Evolutionary conservation across 495 filamentous ascomycete species (phyloP), one percentile per base, ranked within the genome.

Genomic region (Tuber brumale): DNA sequence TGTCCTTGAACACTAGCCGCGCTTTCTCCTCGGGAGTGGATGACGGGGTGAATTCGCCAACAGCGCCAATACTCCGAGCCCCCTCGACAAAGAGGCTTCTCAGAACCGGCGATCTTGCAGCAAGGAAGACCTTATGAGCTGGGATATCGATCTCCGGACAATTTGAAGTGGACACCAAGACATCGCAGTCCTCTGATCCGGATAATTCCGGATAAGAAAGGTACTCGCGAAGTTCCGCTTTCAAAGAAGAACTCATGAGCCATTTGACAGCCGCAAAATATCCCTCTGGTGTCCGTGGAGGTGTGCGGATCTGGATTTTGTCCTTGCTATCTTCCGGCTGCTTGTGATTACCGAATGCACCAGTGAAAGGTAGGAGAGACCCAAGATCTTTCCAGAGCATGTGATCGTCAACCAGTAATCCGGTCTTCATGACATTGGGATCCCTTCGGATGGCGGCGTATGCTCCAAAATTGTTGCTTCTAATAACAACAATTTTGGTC

Each of bases 381-480:
- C 88, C 85, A 12, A 97, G 73, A 81, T 97, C 93, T 69, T 90
- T 86, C 93, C 92, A 93, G 27, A 98, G 84, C 7, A 85, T 88
- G 51, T 87, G 89, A 23, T 86, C 85, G 43, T 89, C 87, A 70
- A 97, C 86, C 10, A 84, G 83, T 43, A 97, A 86, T 71, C 95
- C 91, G 48, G 91, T 90, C 77, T 88, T 89, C 75, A 93, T 92
- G 27, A 98, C 88, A 81, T 95, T 90, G 76, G 90, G 93, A 74
- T 98, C 95, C 77, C 90, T 91, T 35, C 95, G 92, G 48, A 96
- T 88, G 5, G 93, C 95, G 31, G 94, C 92, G 86, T 92, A 98
- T 10, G 93, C 92, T 6, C 95, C 95, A 85, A 91, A 96, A 3
- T 90, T 88, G 27, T 94, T 97, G 69, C 94, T 94, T 79, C 93